Evolutionary conservation across 2,329 filamentous ascomycete genomes (phyloP).

Genomic region (Seiridium cupressi): DNA sequence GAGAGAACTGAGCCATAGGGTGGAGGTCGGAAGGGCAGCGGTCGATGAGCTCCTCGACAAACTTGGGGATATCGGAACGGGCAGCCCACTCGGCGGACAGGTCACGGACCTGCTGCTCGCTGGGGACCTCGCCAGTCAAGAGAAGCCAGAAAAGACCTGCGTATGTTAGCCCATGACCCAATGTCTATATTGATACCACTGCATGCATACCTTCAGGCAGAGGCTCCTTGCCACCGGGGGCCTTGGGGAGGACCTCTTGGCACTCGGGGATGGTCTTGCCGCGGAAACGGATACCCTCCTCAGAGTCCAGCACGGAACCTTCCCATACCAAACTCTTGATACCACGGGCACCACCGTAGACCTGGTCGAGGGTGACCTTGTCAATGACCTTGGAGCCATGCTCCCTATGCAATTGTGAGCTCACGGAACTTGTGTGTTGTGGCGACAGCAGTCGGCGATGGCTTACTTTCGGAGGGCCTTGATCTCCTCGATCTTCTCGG

Average conservation of each 20-base stretch:
- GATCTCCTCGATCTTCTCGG: constrained; percentile 97
- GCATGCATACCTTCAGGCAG: constrained; percentile 75
- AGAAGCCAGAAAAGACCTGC: constrained; percentile 95
- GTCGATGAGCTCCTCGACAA: constrained; percentile 99
- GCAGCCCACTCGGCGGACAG: constrained; percentile 99
- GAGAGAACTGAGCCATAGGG: constrained; percentile 99
- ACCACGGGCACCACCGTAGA: constrained; percentile 97
- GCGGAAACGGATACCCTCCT: constrained; percentile 99
- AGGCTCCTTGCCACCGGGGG: constrained; percentile 93
- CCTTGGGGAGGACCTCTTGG: constrained; percentile 96
- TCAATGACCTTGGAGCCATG: constrained; percentile 93
- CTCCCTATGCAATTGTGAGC: constrained; percentile 58
- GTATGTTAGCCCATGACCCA: constrained; percentile 8
- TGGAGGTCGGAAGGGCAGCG: constrained; percentile 98
- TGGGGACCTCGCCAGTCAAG: constrained; percentile 94
- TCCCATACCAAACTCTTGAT: constrained; percentile 99
- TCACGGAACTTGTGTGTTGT: background rate
- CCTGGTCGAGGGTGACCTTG: constrained; percentile 98
- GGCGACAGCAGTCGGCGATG: background rate
- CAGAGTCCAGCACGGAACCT: constrained; percentile 93
- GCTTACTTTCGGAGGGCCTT: constrained; percentile 95
- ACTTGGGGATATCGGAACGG: constrained; percentile 94
- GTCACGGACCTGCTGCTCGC: constrained; percentile 96
- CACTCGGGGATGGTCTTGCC: constrained; percentile 99
- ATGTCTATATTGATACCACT: background rate